A percentile compares a stretch with the other conserved stretches of the same genome.
Conservation (phyloP, 2,329 filamentous ascomycete species). For the Westerdykella ornata region DNA sequence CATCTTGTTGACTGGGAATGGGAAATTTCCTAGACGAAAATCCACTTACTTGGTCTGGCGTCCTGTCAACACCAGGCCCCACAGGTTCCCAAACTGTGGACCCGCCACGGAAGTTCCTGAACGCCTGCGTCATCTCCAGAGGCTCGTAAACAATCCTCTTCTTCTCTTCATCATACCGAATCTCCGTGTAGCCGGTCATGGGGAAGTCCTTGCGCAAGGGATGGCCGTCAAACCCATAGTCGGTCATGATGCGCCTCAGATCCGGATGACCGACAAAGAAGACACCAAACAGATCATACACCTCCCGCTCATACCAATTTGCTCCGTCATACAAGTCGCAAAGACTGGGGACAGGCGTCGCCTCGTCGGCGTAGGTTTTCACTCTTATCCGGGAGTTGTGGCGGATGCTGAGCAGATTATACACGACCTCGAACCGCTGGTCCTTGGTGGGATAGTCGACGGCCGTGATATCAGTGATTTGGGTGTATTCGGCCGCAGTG, state of each 20-base stretch:
- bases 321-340: constrained; percentile 85
- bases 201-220: constrained; percentile 97
- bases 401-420: constrained; percentile 91
- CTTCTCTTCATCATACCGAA: constrained; percentile 98
- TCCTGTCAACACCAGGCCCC: constrained; percentile 66
- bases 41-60: constrained; percentile 58
- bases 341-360: constrained; percentile 83
- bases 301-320: constrained; percentile 98
- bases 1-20: neutral
- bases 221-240: constrained; percentile 98
- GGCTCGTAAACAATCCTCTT: constrained; percentile 98
- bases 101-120: constrained; percentile 95
- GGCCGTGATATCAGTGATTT: constrained; percentile 84
- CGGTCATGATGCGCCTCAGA: constrained; percentile 95
- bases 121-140: constrained; percentile 93
- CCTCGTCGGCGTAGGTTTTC: constrained; percentile 98
- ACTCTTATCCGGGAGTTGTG: constrained; percentile 96
- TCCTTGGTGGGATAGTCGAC: constrained; percentile 94
- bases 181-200: constrained; percentile 94
- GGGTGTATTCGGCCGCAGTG: constrained; percentile 93
- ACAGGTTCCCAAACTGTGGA: constrained; percentile 59
- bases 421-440: constrained; percentile 95
- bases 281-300: constrained; percentile 95
- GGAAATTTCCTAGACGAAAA: neutral
- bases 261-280: constrained; percentile 96